These are phyloP conservation scores for Chlamydomonas sp. DNA, from an alignment of 139 green algal genomes.

Conservation along the genomic window DNA sequence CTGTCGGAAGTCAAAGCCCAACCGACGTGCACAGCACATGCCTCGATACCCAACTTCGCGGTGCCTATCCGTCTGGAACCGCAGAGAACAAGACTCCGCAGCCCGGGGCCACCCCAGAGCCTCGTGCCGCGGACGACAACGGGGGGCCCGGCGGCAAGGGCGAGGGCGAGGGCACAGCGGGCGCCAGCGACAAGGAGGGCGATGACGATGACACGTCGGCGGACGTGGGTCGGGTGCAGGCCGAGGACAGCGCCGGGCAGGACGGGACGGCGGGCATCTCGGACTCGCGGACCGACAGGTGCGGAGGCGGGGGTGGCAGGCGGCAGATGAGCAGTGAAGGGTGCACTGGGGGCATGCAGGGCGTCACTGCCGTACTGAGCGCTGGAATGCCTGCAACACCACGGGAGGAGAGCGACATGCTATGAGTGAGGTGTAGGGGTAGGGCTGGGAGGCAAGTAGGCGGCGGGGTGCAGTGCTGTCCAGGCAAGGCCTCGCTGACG, in stretches of 20 bases:
- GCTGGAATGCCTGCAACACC: too few species aligned
- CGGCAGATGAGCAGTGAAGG: not conserved
- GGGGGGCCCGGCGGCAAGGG: not conserved
- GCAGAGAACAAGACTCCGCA: slow-evolving; percentile 46
- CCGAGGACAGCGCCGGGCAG: slow-evolving; percentile 24
- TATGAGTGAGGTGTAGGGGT: too few species aligned
- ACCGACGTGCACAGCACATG: not conserved
- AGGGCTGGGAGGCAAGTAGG: too few species aligned
- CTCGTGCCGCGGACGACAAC: slow-evolving; percentile 42
- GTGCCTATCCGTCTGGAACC: not conserved
- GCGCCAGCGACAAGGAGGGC: slow-evolving; percentile 37
- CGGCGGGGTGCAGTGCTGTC: too few species aligned
- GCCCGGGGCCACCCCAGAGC: slow-evolving; percentile 51
- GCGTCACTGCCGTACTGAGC: too few species aligned
- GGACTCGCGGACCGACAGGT: slow-evolving; percentile 1
- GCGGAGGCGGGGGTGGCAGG: not conserved
- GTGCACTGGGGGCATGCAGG: not conserved
- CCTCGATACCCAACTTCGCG: not conserved
- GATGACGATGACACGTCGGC: slow-evolving; percentile 35
- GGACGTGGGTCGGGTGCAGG: slow-evolving; percentile 2
- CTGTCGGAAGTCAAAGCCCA: too few species aligned
- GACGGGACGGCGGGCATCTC: slow-evolving; percentile 11
- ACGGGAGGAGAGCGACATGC: too few species aligned
- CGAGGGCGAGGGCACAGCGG: not conserved
- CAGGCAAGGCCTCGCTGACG: too few species aligned